Percentiles rank a stretch among this genome's conserved stretches.
These are phyloP conservation scores for Boletus subparvulus DNA, from an alignment of 768 basidiomycete species.

Conservation along the genomic window DNA sequence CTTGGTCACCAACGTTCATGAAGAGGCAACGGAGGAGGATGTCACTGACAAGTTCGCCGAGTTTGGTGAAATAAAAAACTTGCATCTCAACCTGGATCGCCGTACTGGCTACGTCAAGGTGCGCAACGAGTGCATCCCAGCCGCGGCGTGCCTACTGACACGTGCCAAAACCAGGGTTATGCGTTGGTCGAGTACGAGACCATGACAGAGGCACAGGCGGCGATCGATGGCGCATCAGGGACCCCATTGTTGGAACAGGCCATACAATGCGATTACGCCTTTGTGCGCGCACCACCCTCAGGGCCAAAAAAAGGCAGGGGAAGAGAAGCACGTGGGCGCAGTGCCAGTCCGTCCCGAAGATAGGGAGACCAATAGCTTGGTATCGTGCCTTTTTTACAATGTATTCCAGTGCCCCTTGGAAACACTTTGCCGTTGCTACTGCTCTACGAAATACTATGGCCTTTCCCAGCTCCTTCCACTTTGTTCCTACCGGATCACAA, in stretches of 20 bases:
- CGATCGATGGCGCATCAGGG: conserved; percentile 87
- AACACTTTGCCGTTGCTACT: conserved; percentile 2
- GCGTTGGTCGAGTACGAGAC: conserved; percentile 97
- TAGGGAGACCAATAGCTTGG: conserved; percentile 22
- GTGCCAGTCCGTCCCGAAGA: conserved; percentile 76
- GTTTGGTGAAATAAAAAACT: conserved; percentile 96
- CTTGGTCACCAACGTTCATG: conserved; percentile 93
- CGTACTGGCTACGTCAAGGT: conserved; percentile 99
- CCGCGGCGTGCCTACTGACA: background rate
- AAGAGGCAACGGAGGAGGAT: conserved; percentile 98
- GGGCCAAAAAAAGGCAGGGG: conserved; percentile 76
- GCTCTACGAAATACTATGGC: background rate
- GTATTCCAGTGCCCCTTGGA: background rate
- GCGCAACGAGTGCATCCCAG: conserved; percentile 14
- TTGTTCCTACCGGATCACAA: background rate
- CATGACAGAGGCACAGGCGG: conserved; percentile 89
- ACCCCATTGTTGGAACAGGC: conserved; percentile 81
- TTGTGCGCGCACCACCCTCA: conserved; percentile 80
- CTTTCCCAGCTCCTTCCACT: background rate
- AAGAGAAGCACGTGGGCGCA: conserved; percentile 63
- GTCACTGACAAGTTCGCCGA: conserved; percentile 95
- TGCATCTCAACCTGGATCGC: conserved; percentile 95
- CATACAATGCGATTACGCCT: conserved; percentile 89
- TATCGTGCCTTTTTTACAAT: background rate
- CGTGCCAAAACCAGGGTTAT: conserved; percentile 67